phyloP scores from a whole-genome alignment of 805 yeast species.

The Candida ascalaphidarum region DNA sequence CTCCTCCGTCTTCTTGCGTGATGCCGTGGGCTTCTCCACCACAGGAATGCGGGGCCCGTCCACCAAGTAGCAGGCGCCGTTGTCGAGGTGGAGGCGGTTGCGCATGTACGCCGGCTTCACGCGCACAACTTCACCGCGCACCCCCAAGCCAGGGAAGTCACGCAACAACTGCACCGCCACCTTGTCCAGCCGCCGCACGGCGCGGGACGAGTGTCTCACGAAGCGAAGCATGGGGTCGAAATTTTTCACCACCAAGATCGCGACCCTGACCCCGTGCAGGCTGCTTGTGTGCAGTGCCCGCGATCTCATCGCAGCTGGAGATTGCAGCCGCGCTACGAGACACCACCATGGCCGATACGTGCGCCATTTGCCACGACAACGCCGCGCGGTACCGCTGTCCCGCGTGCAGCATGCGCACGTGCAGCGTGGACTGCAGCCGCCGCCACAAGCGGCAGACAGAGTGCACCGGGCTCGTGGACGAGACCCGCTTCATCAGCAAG shows the following conservation, averaged over 20 bases:
- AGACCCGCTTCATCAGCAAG: slow-evolving; percentile 46
- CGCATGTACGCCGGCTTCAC: slow-evolving; percentile 82
- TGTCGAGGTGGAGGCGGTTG: slow-evolving; percentile 58
- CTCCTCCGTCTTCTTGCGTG: slow-evolving; percentile 1
- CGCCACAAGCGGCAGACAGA: slow-evolving; percentile 53
- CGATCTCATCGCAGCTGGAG: too few species aligned
- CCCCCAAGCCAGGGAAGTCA: slow-evolving; percentile 58
- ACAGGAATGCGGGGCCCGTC: slow-evolving; percentile 33
- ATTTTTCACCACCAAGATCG: too few species aligned
- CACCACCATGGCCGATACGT: slow-evolving; percentile 5
- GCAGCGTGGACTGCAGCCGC: slow-evolving; percentile 65
- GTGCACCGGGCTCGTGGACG: slow-evolving; percentile 64
- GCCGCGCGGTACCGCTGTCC: slow-evolving; percentile 71
- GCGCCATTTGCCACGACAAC: slow-evolving; percentile 27
- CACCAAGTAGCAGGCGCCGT: slow-evolving; percentile 58
- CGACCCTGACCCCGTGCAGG: too few species aligned
- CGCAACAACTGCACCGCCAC: slow-evolving; percentile 69
- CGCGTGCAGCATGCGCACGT: slow-evolving; percentile 57
- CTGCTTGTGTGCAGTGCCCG: too few species aligned
- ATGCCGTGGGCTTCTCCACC: slow-evolving; percentile 14
- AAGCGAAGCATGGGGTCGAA: too few species aligned
- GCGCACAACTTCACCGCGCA: slow-evolving; percentile 60
- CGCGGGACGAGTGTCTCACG: too few species aligned
- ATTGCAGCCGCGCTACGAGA: too few species aligned
- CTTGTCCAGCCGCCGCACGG: slow-evolving; percentile 32